phyloP scores from a whole-genome alignment of 78 protist genomes.

The Speleostelium caveatum region DNA sequence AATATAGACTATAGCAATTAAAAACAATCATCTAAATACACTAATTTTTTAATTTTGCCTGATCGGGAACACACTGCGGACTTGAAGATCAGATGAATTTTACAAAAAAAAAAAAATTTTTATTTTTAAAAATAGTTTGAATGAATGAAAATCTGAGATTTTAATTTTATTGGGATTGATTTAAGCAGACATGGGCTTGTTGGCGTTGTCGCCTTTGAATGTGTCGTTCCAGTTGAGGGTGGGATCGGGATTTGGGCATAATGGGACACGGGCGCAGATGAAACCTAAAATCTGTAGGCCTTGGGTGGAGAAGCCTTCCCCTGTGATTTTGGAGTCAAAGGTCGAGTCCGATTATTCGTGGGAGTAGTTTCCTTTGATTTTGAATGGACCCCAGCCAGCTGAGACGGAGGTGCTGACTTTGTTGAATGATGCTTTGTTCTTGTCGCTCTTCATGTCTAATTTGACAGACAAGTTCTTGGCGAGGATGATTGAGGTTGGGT shows the following conservation, averaged over 20 bases:
- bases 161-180: too few species aligned
- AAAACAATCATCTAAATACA: too few species aligned
- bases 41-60: too few species aligned
- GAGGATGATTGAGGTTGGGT: not conserved
- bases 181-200: not conserved
- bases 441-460: not conserved
- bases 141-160: too few species aligned
- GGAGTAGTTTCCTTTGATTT: not conserved
- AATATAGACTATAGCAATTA: too few species aligned
- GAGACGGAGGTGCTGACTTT: not conserved
- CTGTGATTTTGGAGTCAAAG: not conserved
- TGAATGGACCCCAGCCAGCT: not conserved
- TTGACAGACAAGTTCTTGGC: not conserved
- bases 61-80: too few species aligned
- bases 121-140: too few species aligned
- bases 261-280: not conserved
- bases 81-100: too few species aligned
- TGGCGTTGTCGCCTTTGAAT: too few species aligned
- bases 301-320: not conserved
- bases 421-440: not conserved
- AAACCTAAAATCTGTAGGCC: not conserved
- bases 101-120: too few species aligned
- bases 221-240: not conserved
- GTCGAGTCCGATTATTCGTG: not conserved
- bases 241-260: not conserved